Evolutionary conservation across 345 rosid genomes (phyloP).

Genomic region (Nephelium lappaceum): DNA sequence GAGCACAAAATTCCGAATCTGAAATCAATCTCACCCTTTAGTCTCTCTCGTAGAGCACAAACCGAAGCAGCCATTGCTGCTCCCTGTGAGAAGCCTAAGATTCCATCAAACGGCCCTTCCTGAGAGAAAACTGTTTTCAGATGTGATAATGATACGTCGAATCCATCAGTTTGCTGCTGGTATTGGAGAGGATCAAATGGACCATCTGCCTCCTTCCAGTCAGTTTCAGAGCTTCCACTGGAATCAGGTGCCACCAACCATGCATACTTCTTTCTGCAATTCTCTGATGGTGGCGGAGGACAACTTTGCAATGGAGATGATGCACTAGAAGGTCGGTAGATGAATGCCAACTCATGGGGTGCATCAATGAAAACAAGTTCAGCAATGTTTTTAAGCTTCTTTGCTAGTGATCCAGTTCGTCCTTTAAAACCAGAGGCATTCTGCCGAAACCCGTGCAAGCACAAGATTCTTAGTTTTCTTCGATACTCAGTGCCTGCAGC

Average conservation of each 20-base stretch:
- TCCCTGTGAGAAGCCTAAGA: conserved; percentile 92
- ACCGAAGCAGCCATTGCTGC: conserved; percentile 88
- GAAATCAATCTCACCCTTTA: conserved; percentile 58
- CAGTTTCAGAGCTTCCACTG: conserved; percentile 34
- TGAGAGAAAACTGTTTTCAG: conserved; percentile 47
- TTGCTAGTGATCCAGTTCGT: conserved; percentile 87
- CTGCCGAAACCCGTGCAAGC: conserved; percentile 97
- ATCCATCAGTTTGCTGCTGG: conserved; percentile 80
- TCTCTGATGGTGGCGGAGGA: conserved; percentile 47
- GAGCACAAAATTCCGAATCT: conserved; percentile 87
- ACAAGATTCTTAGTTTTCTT: conserved; percentile 77
- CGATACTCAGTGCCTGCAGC: conserved; percentile 40
- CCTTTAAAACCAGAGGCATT: conserved; percentile 92
- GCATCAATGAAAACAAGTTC: conserved; percentile 84
- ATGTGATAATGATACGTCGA: conserved; percentile 55
- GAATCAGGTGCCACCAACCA: conserved; percentile 76
- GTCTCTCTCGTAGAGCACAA: conserved; percentile 42
- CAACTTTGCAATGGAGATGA: conserved; percentile 33
- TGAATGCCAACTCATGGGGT: conserved; percentile 78
- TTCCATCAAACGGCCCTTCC: conserved; percentile 94
- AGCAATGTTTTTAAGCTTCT: conserved; percentile 80
- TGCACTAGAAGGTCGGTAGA: conserved; percentile 50
- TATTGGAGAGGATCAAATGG: conserved; percentile 83
- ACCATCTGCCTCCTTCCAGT: conserved; percentile 58
- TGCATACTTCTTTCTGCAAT: conserved; percentile 78